Base-by-base conservation (phyloP, 1,284 basidiomycete genomes). In the Cryptococcus jaspeensis region DNA sequence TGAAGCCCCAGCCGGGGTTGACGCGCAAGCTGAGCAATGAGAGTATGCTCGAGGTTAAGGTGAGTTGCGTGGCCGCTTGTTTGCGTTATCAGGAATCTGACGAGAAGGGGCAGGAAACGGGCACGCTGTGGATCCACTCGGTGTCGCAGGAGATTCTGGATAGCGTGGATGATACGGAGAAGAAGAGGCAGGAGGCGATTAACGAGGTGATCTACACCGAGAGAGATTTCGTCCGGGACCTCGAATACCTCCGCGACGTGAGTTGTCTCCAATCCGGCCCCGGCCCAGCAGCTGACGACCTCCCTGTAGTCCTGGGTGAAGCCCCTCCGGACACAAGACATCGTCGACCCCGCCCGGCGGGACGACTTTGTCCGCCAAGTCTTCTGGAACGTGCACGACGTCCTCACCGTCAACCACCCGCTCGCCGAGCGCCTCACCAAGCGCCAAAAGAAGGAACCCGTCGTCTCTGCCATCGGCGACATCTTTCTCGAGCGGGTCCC, bases 121-220 rank as follows among this genome's bases (percentile, higher is more conserved):
- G 92, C 2, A 88, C 89, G n/a, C 80, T 99, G 3, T 99, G 96
- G 96, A 88, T 97, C 52, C 92, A 98, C 73, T 90, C 92, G 0
- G 96, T 99, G 1, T 90, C 95, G 7, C 86, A 90, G 73, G 95
- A 98, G 71, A 87, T 99, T 41, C 87, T 90, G 42, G 92, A 95
- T 68, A 90, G 87, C 68, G 90, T 98, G 39, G 88, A 88, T 3
- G 94, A 97, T 60, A 83, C 81, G 37, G 96, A 99, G 80, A 94
- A 96, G 83, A 95, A 87, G 77, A 85, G 96, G 1, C 96, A 99
- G 73, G 96, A 99, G 76, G 92, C 93, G 35, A 98, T 99, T 80
- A 99, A 99, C 74, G 96, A 99, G 80, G 91, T 97, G 63, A 95
- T 98, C 53, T 97, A 97, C 75, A 99, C 96, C 16, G 96, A 99